Percentiles rank a stretch among this genome's conserved stretches.
Conservation (phyloP, 805 yeast genomes). For the Candida patagonica region DNA sequence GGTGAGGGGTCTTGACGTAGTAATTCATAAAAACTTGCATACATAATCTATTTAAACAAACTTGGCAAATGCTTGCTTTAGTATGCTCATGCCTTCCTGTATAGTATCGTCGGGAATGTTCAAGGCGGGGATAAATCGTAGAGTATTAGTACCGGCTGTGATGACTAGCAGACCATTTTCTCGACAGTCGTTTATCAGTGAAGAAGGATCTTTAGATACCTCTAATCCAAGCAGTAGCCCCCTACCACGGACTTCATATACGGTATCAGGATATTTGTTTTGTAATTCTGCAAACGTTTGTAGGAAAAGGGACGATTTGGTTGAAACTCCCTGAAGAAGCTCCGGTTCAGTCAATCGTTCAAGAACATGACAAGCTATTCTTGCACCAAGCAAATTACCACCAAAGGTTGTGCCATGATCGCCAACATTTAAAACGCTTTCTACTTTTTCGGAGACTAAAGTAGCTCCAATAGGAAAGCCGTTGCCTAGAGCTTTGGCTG, state of each 20-base stretch:
- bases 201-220: constrained; percentile 52
- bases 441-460: constrained; percentile 73
- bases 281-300: constrained; percentile 35
- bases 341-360: constrained; percentile 51
- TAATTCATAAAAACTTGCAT: neutral
- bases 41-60: neutral
- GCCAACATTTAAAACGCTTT: constrained; percentile 66
- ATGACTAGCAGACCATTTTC: constrained; percentile 75
- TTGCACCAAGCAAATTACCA: constrained; percentile 88
- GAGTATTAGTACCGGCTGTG: constrained; percentile 85
- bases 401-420: constrained; percentile 98
- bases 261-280: constrained; percentile 48
- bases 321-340: constrained; percentile 51
- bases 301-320: constrained; percentile 49
- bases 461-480: constrained; percentile 97
- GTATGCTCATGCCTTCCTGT: constrained; percentile 58
- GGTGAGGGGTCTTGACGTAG: constrained; percentile 12
- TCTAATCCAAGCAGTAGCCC: constrained; percentile 85
- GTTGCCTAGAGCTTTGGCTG: constrained; percentile 94
- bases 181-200: constrained; percentile 59
- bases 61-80: constrained; percentile 42
- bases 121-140: constrained; percentile 88
- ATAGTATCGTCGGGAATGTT: constrained; percentile 66
- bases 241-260: constrained; percentile 71
- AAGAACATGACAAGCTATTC: constrained; percentile 71